Base-by-base conservation (phyloP, 108 stramenopile species). In the Pseudonitzschia delicatissima region DNA sequence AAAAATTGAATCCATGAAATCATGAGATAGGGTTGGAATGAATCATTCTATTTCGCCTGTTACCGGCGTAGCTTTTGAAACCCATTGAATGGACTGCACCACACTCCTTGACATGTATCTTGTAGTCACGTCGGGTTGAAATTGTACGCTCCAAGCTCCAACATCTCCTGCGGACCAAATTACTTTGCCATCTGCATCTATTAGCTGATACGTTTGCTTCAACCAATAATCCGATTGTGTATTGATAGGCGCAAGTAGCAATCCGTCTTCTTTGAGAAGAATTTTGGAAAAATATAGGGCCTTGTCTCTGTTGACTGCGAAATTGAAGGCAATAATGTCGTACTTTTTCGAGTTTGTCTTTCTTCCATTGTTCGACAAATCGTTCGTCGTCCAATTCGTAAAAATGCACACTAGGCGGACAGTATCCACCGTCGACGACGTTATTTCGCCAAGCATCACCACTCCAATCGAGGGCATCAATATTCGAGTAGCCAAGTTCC, bases 101-200 rank as follows among this genome's bases (percentile, higher is more conserved):
- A 94, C 36, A 91, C 77, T 12, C 93, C 93, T 50, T 83, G 78
- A 68, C 93, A 94, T 12, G 93, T 91, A 69, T 86, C 82, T 50
- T 82, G 77, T 17, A n/a, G 90, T 91, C 3, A 94, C 93, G 76
- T 94, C 93, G 17, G 93, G 93, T 71, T 94, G 93, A 64, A 94
- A 94, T 48, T 84, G 88, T 3, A 94, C 93, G 49, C 73, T 75
- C 93, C 93, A 94, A n/a, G 93, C 93, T 5, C 93, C 93, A 25
- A 94, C 86, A 74, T 94, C 93, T 3, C 29, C 48, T 0, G 75
- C 71, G 48, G 73, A 72, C 86, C 86, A 85, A 13, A 85, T 15
- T 3, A 88, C 68, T 7, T 66, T 63, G 9, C 93, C 90, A 9
- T 61, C 33, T 2, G 66, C 49, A 64, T 91, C 77, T 17, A 86